Conservation (phyloP, 768 basidiomycete genomes). For the Gymnopilus junonius region DNA sequence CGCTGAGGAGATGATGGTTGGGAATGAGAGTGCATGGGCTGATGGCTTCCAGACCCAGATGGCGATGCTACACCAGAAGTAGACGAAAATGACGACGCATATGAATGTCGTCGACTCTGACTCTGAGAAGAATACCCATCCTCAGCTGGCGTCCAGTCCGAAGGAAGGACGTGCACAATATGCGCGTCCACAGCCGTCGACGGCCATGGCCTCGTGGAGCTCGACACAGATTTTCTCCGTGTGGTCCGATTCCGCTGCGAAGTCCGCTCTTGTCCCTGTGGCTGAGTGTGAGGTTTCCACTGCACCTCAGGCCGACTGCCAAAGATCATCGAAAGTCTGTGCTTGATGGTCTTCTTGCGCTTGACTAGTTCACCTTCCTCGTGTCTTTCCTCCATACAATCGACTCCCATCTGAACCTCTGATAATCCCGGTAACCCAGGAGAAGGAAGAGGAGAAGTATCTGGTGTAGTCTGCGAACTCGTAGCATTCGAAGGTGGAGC, state of each 20-base stretch:
- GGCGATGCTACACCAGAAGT: too few relatives aligned
- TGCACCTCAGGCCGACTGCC: neutral
- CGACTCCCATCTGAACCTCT: neutral
- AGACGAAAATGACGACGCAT: neutral
- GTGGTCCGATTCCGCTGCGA: neutral
- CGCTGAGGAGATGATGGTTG: neutral
- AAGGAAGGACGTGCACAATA: constrained; percentile 30
- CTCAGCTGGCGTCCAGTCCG: constrained; percentile 4
- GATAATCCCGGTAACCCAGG: neutral
- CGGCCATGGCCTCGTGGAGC: neutral
- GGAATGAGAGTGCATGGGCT: too few relatives aligned
- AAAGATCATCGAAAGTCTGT: constrained; percentile 6
- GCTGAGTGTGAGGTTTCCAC: neutral
- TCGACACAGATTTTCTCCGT: neutral
- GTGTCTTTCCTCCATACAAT: neutral
- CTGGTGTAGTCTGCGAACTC: constrained; percentile 1
- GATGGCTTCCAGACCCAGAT: too few relatives aligned
- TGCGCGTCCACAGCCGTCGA: constrained; percentile 9
- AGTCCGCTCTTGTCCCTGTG: neutral
- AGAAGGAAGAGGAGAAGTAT: neutral
- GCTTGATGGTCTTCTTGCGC: constrained; percentile 8
- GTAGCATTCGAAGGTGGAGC: neutral
- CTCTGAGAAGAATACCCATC: neutral
- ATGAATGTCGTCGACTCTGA: neutral
- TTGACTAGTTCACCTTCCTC: neutral